phyloP scores from a whole-genome alignment of 2,329 filamentous ascomycete genomes.

The Neofusicoccum parvum region DNA sequence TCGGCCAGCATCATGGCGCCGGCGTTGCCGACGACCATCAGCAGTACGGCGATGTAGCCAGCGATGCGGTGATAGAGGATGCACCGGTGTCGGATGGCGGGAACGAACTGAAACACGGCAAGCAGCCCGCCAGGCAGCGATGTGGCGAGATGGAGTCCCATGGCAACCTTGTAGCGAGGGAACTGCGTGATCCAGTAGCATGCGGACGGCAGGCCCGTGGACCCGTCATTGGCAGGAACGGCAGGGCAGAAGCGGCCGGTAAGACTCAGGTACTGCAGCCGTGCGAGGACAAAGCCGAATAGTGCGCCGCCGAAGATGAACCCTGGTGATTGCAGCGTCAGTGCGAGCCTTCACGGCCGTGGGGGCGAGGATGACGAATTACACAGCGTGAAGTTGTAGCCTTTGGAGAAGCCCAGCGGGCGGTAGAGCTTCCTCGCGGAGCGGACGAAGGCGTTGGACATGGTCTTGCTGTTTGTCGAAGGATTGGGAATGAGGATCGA shows the following conservation, averaged over 20 bases:
- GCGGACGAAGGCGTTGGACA: background rate
- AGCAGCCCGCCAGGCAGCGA: constrained; percentile 45
- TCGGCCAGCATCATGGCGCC: constrained; percentile 58
- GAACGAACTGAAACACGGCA: constrained; percentile 46
- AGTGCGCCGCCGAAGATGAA: constrained; percentile 24
- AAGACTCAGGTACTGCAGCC: constrained; percentile 54
- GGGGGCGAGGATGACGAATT: background rate
- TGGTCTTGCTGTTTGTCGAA: background rate
- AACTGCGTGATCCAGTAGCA: constrained; percentile 46
- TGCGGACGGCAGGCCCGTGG: constrained; percentile 27
- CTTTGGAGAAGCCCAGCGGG: constrained; percentile 57
- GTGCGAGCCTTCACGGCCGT: background rate
- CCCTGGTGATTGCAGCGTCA: background rate
- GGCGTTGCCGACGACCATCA: constrained; percentile 50
- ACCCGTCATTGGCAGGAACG: background rate
- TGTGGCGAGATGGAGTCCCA: constrained; percentile 46
- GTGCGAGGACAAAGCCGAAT: constrained; percentile 42
- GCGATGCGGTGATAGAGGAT: constrained; percentile 62
- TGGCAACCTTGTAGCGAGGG: constrained; percentile 39
- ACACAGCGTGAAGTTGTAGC: constrained; percentile 61
- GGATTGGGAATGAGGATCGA: background rate
- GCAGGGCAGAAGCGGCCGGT: constrained; percentile 32
- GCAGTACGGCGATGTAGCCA: constrained; percentile 57
- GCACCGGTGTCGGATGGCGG: constrained; percentile 48
- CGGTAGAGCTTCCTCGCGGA: constrained; percentile 39